phyloP scores from a whole-genome alignment of 306 rosid species.

The Medicago arabica region DNA sequence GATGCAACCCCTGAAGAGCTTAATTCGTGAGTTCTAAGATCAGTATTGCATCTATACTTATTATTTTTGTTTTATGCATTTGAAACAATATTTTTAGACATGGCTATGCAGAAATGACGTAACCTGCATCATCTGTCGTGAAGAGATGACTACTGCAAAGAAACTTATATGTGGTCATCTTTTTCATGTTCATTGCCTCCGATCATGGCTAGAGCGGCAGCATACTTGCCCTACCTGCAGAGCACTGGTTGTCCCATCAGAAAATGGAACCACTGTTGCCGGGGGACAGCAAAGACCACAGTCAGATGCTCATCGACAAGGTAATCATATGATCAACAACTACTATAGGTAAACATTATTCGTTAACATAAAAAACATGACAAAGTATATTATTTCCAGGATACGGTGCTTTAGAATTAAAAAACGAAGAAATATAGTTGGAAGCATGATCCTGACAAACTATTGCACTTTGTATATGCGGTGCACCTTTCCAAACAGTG shows the following conservation, averaged over 20 bases:
- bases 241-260: slow-evolving; percentile 94
- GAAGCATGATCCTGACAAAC: slow-evolving; percentile 12
- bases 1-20: slow-evolving; percentile 99
- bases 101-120: slow-evolving; percentile 84
- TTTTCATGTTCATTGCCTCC: slow-evolving; percentile 95
- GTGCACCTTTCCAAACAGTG: slow-evolving; percentile 22
- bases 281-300: slow-evolving; percentile 72
- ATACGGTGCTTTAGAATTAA: background rate
- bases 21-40: slow-evolving; percentile 68
- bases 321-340: slow-evolving; percentile 50
- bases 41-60: slow-evolving; percentile 4
- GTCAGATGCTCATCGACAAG: slow-evolving; percentile 68
- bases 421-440: background rate
- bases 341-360: background rate
- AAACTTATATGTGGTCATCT: slow-evolving; percentile 95
- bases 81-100: slow-evolving; percentile 17
- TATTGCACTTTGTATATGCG: slow-evolving; percentile 4
- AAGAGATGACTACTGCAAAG: slow-evolving; percentile 98
- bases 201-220: slow-evolving; percentile 99
- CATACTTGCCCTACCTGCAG: slow-evolving; percentile 99
- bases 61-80: slow-evolving; percentile 27
- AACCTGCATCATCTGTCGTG: slow-evolving; percentile 98
- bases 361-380: background rate
- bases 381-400: slow-evolving; percentile 3
- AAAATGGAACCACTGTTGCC: slow-evolving; percentile 64